phyloP scores from a whole-genome alignment of 23 red algal species.

The Gracilaria domingensis region DNA sequence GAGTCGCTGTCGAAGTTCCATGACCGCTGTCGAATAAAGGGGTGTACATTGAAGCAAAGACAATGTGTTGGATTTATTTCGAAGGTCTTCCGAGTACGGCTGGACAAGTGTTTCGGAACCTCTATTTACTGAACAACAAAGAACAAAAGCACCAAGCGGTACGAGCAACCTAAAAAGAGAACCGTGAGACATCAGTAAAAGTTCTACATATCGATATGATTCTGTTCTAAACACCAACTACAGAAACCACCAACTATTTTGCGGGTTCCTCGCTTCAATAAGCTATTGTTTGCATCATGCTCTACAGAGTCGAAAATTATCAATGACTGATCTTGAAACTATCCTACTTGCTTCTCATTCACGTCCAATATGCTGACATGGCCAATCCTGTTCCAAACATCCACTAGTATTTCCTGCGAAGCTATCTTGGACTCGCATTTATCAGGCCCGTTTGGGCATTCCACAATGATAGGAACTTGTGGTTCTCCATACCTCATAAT shows the following conservation, averaged over 20 bases:
- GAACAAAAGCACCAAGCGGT: background rate
- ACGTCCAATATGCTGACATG: background rate
- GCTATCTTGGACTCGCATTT: background rate
- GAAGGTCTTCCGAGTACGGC: background rate
- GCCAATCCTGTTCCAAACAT: background rate
- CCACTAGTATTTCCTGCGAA: background rate
- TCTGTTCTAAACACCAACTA: constrained; percentile 22
- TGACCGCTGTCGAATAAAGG: too few relatives aligned
- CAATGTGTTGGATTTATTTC: background rate
- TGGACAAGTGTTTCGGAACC: background rate
- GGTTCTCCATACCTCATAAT: background rate
- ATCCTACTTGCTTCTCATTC: background rate
- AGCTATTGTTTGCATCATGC: constrained; percentile 23
- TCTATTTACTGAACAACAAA: constrained; percentile 27
- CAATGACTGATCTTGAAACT: background rate
- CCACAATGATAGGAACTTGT: background rate
- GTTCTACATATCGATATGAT: constrained; percentile 8
- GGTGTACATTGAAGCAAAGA: too few relatives aligned
- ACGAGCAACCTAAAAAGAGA: background rate
- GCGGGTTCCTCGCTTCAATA: constrained; percentile 14
- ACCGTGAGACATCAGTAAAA: constrained; percentile 17
- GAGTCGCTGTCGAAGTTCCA: too few relatives aligned
- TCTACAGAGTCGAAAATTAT: background rate
- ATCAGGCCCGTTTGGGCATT: background rate
- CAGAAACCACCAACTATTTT: background rate